phyloP scores from a whole-genome alignment of 305 asterid genomes.

The Fraxinus nigra region DNA sequence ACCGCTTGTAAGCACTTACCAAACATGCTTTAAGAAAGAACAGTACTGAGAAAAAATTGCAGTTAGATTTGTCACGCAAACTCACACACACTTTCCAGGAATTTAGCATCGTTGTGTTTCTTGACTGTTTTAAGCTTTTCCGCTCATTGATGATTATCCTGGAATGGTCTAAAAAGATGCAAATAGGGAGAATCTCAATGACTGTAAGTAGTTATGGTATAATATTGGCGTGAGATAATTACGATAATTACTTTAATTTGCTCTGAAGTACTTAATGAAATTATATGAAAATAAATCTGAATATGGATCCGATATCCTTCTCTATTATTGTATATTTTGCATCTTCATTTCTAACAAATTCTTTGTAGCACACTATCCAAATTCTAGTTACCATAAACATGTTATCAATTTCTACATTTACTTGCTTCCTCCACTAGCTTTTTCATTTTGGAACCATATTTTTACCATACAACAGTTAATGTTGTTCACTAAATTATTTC shows the following conservation, averaged over 20 bases:
- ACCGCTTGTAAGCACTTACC: neutral
- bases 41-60: neutral
- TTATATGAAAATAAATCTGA: neutral
- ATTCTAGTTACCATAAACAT: neutral
- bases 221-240: neutral
- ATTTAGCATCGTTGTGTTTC: neutral
- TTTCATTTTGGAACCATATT: neutral
- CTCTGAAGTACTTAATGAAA: neutral
- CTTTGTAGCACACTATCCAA: neutral
- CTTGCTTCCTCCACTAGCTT: constrained; percentile 7
- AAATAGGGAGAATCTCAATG: neutral
- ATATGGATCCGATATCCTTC: neutral
- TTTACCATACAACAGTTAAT: neutral
- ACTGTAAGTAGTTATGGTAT: neutral
- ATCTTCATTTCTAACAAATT: neutral
- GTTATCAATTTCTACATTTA: neutral
- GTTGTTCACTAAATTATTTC: neutral
- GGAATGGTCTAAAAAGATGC: neutral
- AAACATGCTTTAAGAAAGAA: neutral
- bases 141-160: neutral
- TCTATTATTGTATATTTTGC: constrained; percentile 1
- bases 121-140: neutral
- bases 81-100: neutral
- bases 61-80: neutral
- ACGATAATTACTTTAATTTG: neutral